Percentiles rank a stretch among this genome's conserved stretches.
Conservation (phyloP, 208 protist species). For the Acanthamoeba castellanii region DNA sequence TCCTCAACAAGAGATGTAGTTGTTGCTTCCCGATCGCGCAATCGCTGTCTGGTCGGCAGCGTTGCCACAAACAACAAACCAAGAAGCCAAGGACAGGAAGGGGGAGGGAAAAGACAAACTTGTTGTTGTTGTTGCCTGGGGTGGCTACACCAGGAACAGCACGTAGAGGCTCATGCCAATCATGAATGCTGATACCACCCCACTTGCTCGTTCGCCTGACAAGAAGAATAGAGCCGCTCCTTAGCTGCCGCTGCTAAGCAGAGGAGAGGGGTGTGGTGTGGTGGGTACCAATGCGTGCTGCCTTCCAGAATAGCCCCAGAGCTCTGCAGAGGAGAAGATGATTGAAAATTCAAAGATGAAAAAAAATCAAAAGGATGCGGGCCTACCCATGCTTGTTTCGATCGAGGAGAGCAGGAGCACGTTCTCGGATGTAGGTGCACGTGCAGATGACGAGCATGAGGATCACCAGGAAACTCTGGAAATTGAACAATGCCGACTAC, state of each 20-base stretch:
- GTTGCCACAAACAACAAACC: too few relatives aligned
- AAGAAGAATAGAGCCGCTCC: neutral
- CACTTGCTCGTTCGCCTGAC: conserved; percentile 51
- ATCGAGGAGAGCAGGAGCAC: conserved; percentile 26
- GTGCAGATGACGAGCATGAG: conserved; percentile 58
- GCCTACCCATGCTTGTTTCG: conserved; percentile 60
- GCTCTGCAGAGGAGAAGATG: neutral
- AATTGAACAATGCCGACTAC: conserved; percentile 61
- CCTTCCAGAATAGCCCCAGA: conserved; percentile 61
- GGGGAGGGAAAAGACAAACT: too few relatives aligned
- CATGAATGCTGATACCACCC: conserved; percentile 46
- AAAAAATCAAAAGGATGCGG: neutral
- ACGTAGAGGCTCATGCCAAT: conserved; percentile 70
- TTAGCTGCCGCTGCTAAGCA: neutral
- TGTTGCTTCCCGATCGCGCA: too few relatives aligned
- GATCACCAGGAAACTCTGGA: conserved; percentile 67
- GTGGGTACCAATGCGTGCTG: conserved; percentile 65
- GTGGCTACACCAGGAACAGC: conserved; percentile 16
- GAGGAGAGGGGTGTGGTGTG: neutral
- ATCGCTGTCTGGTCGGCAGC: too few relatives aligned
- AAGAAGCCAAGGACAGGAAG: too few relatives aligned
- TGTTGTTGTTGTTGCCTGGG: too few relatives aligned
- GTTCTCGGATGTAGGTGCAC: conserved; percentile 67
- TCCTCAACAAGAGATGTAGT: too few relatives aligned
- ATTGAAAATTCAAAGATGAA: neutral